Base-by-base conservation (phyloP, 192 early-diverging fungal genomes). In the Backusella circina region DNA sequence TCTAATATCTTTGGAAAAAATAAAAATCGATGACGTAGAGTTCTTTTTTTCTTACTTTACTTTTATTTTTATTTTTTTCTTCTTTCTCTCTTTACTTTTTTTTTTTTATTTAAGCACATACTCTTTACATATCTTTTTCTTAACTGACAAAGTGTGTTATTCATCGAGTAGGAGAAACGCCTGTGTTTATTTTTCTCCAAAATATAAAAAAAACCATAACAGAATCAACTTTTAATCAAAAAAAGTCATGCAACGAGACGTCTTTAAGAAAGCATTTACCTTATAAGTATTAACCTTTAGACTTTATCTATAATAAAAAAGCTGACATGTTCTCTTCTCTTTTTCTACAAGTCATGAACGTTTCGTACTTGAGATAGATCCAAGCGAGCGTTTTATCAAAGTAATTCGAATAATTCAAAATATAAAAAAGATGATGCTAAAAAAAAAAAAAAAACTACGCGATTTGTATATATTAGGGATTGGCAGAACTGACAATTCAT, bases 321-420 rank as follows among this genome's bases (percentile, higher is more conserved):
- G 12, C 54, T 71, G n/a, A 51, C 72, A 36, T 71, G 67, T 67
- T 71, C 2, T 64, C 31, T 75, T 41, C 50, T 37, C 16, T 67
- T 54, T 72, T 36, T 73, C 67, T 75, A 87, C 86, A 41, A 85
- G 81, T 81, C 86, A 87, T 73, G 84, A 87, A 70, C 82, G 85
- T 47, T 85, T 83, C 39, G 86, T 85, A 36, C 80, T 87, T 21
- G 86, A 87, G 54, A 78, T 87, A 13, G 84, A 85, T 80, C 83
- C 82, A 66, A 68, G 70, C 47, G 80, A 80, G 26, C 79, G 82
- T 64, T 67, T 79, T n/a, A 77, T 87, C n/a, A 33, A 79, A 77
- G 86, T 87, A 85, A 21, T 67, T 33, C 2, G 38, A 32, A 26
- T n/a, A 1, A 68, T 28, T 6, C 23, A 23, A 47, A 10, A 69